Evolutionary conservation across 768 basidiomycete genomes (phyloP).

Genomic region (Trametes meyenii): DNA sequence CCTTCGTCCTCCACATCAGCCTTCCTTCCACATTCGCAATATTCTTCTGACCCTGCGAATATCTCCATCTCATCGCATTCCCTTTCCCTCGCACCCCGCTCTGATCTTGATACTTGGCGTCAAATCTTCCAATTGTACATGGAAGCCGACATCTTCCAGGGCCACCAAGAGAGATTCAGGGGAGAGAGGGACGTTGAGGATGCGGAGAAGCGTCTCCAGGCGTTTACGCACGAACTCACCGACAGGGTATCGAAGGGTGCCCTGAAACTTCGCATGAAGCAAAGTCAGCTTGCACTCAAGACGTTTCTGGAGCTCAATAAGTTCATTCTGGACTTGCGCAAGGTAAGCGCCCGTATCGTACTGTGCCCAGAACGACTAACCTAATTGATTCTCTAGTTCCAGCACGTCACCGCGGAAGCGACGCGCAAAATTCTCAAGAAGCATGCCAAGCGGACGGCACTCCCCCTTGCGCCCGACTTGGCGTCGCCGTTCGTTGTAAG

Average conservation of each 20-base stretch:
- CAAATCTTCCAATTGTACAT: constrained; percentile 88
- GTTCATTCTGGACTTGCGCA: constrained; percentile 80
- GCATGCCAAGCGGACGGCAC: constrained; percentile 85
- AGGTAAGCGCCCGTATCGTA: constrained; percentile 44
- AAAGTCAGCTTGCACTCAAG: constrained; percentile 46
- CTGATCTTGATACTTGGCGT: constrained; percentile 86
- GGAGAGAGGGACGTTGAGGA: constrained; percentile 75
- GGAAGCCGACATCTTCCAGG: constrained; percentile 86
- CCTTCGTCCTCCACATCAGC: constrained; percentile 36
- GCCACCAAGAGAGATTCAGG: constrained; percentile 57
- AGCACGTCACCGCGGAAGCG: constrained; percentile 84
- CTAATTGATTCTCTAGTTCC: constrained; percentile 52
- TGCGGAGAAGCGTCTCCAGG: constrained; percentile 64
- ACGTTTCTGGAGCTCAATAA: constrained; percentile 67
- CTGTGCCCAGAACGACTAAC: background rate
- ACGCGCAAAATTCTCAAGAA: constrained; percentile 94
- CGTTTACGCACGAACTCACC: constrained; percentile 63
- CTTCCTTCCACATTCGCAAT: constrained; percentile 39
- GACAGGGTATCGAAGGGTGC: constrained; percentile 48
- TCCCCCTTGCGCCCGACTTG: constrained; percentile 58
- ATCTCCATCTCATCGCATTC: constrained; percentile 27
- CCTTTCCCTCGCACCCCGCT: constrained; percentile 30
- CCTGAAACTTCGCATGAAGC: constrained; percentile 52
- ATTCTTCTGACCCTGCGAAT: constrained; percentile 26
- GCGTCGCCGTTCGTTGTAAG: constrained; percentile 23